A percentile compares a stretch with the other conserved stretches of the same genome.
phyloP scores from a whole-genome alignment of 345 rosid species.

The Schrenkiella parvula region DNA sequence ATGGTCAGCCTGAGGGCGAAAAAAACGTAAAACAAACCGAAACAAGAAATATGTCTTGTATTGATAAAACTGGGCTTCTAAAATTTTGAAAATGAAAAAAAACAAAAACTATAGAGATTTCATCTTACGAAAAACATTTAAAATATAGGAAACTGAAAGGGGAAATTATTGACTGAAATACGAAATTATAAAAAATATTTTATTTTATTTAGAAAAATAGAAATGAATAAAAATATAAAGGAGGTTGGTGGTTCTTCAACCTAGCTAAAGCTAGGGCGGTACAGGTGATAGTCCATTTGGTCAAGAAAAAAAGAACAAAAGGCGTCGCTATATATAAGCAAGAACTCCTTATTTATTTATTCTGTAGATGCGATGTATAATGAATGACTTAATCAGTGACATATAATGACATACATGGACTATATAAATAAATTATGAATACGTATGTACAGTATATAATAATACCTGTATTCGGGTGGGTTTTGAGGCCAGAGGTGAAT shows the following conservation, averaged over 20 bases:
- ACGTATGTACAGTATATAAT: neutral
- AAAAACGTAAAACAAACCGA: neutral
- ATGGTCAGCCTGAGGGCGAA: neutral
- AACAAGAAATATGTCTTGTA: neutral
- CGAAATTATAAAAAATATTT: too few relatives aligned
- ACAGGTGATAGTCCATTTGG: neutral
- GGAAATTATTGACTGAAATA: conserved; percentile 21
- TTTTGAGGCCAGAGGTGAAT: conserved; percentile 56
- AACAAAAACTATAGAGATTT: neutral
- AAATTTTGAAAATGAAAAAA: neutral
- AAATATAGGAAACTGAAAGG: conserved; percentile 10
- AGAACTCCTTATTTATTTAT: neutral
- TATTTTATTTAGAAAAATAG: too few relatives aligned
- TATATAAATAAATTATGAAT: neutral
- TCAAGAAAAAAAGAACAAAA: conserved; percentile 8
- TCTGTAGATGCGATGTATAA: conserved; percentile 6
- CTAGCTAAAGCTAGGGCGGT: neutral
- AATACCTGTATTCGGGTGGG: conserved; percentile 51
- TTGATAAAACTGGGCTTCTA: neutral
- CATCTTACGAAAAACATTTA: neutral
- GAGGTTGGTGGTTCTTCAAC: neutral
- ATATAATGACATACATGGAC: neutral
- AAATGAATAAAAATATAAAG: too few relatives aligned
- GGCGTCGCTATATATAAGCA: conserved; percentile 3
- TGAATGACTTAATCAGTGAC: conserved; percentile 28